Base-by-base conservation (phyloP, 257 asterid genomes). In the Primulina tabacum region DNA sequence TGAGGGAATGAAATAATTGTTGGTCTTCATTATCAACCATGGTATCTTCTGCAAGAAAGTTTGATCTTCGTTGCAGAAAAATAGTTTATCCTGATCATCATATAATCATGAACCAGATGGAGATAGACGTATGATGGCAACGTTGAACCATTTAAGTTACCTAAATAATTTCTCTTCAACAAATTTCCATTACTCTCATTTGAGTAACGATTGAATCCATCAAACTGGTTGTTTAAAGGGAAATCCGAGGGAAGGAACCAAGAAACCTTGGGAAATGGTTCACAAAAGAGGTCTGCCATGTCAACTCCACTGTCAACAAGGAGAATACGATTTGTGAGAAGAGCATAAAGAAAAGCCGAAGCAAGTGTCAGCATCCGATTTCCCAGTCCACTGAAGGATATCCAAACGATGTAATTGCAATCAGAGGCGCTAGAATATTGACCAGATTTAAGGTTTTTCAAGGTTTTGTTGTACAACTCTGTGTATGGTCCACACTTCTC, bases 281-380 rank as follows among this genome's bases (percentile, higher is more conserved):
- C 96, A 5, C 98, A 90, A 73, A 92, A 90, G 43, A 90, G 93
- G 28, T 88, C 89, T 1, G 87, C 82, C 21, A 92, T 79, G 77
- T 85, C 84, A 26, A 21, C 61, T 71, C 85, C 84, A 29, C 80
- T 79, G 50, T 88, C 97, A 7, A 90, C 87, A 10, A 92, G 93
- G 20, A 92, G 87, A 77, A 92, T 86, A n/a, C 96, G 76, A 3
- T 87, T 76, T 2, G 97, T 90, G n/a, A 92, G 86, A 35, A 92
- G 85, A 43, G 96, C 94, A 30, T 92, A 92, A n/a, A 92, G 88
- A 70, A 90, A 88, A 66, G 96, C 83, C 10, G 95, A 88, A 50
- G 90, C 83, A 30, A 92, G 76, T 2, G 92, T 83, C 17, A 92
- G 71, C 38, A 92, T 81, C 61, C 83, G 75, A 84, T 90, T 92